Base-by-base conservation (phyloP, 148 eudicot species). In the Nepenthes mirabilis region DNA sequence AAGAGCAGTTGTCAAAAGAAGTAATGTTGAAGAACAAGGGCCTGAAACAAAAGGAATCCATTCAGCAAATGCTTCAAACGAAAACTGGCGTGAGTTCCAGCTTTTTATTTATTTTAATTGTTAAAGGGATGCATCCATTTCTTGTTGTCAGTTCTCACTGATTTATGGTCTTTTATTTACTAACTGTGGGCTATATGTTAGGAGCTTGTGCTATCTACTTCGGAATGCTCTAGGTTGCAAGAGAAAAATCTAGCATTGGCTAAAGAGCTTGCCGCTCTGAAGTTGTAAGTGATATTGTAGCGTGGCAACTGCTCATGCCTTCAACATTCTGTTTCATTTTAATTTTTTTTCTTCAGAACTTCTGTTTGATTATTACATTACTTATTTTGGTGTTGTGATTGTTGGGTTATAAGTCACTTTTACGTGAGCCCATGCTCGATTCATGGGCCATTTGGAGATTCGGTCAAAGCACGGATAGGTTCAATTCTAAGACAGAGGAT, bases 261-360 rank as follows among this genome's bases (percentile, higher is more conserved):
- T 47, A 86, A 84, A 81, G 98, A 93, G 71, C 82, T 86, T 56
- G 98, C 98, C 14, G 83, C 90, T 57, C 48, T 86, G 14, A 93
- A 86, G 70, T 66, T 90, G 97, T 90, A 47, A 58, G 87, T 75
- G 58, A 23, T 56, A 32, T 43, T 60, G 36, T 65, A 23, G 55
- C 43, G 37, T 59, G 35, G 23, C 13, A 37, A 43, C 40, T 35
- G 23, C 13, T 3, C 36, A 5, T 14, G 57, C 2, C 1, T 4
- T 40, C 45, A 8, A 23, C 0, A 0, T 23, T 23, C 45, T 40
- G 45, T 40, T 40, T 4, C 45, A 23, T 23, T 23, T 23, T 23
- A 23, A 23, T 40, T 3, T 40, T 40, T 40, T 40, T 40, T 40
- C 8, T 40, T 40, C 45, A 40, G 8, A 3, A 3, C 45, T 40